Percentiles rank a stretch among this genome's conserved stretches.
phyloP scores from a whole-genome alignment of 202 grass and related monocot genomes.

The Dendrocalamus latiflorus region DNA sequence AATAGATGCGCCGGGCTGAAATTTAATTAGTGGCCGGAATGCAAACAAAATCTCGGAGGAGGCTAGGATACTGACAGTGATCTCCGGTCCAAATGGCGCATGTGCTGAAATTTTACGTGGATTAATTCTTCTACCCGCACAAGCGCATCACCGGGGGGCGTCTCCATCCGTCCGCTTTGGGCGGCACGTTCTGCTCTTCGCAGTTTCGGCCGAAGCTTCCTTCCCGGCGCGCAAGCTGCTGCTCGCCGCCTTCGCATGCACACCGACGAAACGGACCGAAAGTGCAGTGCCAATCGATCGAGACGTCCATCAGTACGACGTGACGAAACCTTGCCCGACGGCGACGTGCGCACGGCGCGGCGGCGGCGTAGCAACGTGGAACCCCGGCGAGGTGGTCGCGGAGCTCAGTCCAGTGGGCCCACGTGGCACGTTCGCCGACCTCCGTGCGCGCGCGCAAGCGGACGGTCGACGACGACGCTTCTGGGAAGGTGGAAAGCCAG shows the following conservation, averaged over 20 bases:
- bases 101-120: conserved; percentile 13
- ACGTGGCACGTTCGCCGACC: not conserved
- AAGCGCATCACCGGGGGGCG: not conserved
- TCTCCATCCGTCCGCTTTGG: not conserved
- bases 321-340: not conserved
- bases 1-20: not conserved
- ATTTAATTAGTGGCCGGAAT: not conserved
- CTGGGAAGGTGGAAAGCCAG: conserved; percentile 7
- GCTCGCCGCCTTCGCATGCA: not conserved
- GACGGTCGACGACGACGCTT: conserved; percentile 16
- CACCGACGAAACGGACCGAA: too few relatives aligned
- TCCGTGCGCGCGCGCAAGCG: not conserved
- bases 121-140: not conserved
- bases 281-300: not conserved
- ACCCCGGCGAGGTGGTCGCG: not conserved
- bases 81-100: not conserved
- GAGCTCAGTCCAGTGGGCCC: not conserved
- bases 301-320: not conserved
- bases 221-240: not conserved
- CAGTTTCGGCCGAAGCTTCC: conserved; percentile 25
- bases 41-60: conserved; percentile 18
- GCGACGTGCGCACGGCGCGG: not conserved
- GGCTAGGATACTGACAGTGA: conserved; percentile 18
- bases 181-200: too few relatives aligned
- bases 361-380: not conserved